These are phyloP conservation scores for Colletotrichum orchidophilum DNA, from an alignment of 2,329 filamentous ascomycete genomes.

Conservation along the genomic window DNA sequence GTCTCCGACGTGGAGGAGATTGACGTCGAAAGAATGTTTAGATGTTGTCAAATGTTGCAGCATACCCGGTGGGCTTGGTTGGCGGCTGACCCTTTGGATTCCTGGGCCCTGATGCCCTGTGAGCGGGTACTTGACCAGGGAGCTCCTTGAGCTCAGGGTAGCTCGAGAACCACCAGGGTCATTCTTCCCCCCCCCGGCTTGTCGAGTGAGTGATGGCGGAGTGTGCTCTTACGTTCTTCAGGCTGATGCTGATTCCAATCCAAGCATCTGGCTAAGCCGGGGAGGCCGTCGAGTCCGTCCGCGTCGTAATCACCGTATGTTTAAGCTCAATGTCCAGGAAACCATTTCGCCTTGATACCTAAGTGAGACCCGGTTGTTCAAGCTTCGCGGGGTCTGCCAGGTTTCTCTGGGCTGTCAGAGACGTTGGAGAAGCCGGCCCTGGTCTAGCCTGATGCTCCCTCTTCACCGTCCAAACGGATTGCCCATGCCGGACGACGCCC, in stretches of 20 bases:
- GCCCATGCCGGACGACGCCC: slow-evolving; percentile 28
- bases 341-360: slow-evolving; percentile 17
- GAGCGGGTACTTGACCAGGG: slow-evolving; percentile 10
- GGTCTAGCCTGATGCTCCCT: slow-evolving; percentile 15
- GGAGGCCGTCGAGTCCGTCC: neutral
- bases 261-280: neutral
- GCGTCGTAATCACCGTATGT: slow-evolving; percentile 1
- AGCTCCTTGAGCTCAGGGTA: slow-evolving; percentile 12
- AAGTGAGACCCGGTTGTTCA: slow-evolving; percentile 27
- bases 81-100: neutral
- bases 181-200: neutral
- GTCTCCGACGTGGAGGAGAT: neutral
- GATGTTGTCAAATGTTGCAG: neutral
- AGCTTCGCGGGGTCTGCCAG: slow-evolving; percentile 33
- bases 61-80: neutral
- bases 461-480: slow-evolving; percentile 28
- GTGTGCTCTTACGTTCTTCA: neutral
- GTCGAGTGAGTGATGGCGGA: neutral
- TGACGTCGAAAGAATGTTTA: slow-evolving; percentile 1
- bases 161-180: neutral
- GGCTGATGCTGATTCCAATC: neutral
- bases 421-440: slow-evolving; percentile 15
- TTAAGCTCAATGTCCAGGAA: slow-evolving; percentile 25
- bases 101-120: neutral
- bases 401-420: slow-evolving; percentile 22